phyloP scores from a whole-genome alignment of 108 stramenopile genomes.

The Pseudonitzschia pungens region DNA sequence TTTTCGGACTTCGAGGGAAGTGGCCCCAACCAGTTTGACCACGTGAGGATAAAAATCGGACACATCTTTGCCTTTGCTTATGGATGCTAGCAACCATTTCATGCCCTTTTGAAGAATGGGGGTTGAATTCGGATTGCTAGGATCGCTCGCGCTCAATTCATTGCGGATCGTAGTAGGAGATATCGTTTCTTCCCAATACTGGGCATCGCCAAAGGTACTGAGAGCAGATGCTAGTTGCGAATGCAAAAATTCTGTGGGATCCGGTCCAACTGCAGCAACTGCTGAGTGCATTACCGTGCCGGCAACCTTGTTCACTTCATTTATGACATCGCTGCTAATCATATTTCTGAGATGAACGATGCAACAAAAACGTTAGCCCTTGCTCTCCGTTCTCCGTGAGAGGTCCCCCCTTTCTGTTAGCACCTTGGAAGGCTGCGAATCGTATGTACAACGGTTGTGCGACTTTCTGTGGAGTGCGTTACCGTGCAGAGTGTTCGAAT shows the following conservation, averaged over 20 bases:
- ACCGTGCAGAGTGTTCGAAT: too few species aligned
- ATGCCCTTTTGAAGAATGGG: constrained; percentile 88
- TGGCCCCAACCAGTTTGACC: constrained; percentile 91
- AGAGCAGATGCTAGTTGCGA: constrained; percentile 67
- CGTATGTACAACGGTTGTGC: too few species aligned
- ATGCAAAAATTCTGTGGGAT: constrained; percentile 51
- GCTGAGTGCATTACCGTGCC: neutral
- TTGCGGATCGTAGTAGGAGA: constrained; percentile 84
- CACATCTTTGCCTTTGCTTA: constrained; percentile 94
- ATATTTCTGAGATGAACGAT: neutral
- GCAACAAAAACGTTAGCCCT: neutral
- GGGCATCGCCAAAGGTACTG: constrained; percentile 80
- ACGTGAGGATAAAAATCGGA: constrained; percentile 97
- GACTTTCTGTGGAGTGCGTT: too few species aligned
- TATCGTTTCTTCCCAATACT: constrained; percentile 98
- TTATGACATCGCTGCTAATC: constrained; percentile 2
- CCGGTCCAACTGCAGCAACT: constrained; percentile 25
- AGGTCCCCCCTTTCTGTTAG: too few species aligned
- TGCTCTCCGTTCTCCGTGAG: too few species aligned
- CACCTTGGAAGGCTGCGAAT: too few species aligned
- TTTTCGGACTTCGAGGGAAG: constrained; percentile 94
- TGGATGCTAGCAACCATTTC: constrained; percentile 98
- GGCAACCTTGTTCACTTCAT: neutral
- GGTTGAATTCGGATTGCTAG: constrained; percentile 71
- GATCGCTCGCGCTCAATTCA: constrained; percentile 64